phyloP scores from a whole-genome alignment of 768 basidiomycete species.

The Sarcodon sp. region DNA sequence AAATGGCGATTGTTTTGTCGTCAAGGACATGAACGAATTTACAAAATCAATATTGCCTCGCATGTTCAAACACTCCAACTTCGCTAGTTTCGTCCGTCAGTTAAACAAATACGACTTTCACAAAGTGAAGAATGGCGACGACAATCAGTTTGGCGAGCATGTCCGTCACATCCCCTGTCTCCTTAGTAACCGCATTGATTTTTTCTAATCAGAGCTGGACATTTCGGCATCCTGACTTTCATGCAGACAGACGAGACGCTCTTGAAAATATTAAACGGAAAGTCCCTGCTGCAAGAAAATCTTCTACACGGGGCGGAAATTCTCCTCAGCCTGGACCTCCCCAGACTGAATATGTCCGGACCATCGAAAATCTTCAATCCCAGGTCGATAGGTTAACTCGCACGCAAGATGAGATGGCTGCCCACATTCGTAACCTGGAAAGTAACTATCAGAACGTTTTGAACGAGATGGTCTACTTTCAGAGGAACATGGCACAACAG shows the following conservation, averaged over 20 bases:
- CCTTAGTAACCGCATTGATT: constrained; percentile 2
- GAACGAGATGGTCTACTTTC: constrained; percentile 60
- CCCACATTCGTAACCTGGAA: constrained; percentile 45
- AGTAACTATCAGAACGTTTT: constrained; percentile 56
- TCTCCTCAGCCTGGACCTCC: constrained; percentile 14
- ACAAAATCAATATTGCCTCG: constrained; percentile 82
- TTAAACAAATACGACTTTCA: constrained; percentile 96
- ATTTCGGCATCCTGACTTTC: constrained; percentile 40
- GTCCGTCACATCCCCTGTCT: constrained; percentile 18
- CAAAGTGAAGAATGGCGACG: constrained; percentile 87
- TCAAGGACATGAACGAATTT: constrained; percentile 97
- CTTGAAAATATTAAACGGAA: constrained; percentile 60
- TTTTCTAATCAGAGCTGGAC: constrained; percentile 26
- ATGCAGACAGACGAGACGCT: constrained; percentile 35
- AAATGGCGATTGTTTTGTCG: constrained; percentile 79
- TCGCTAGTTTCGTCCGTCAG: constrained; percentile 85
- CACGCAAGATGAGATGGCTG: constrained; percentile 36
- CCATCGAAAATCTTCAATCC: constrained; percentile 27
- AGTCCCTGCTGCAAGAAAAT: constrained; percentile 26
- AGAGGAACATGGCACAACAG: constrained; percentile 69
- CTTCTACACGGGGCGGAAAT: constrained; percentile 10
- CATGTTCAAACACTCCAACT: constrained; percentile 93
- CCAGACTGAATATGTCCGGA: constrained; percentile 6
- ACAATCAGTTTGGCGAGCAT: constrained; percentile 55
- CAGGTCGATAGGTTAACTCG: constrained; percentile 35